These are phyloP conservation scores for Lagenidium sp. DNA, from an alignment of 352 stramenopile species.

Conservation along the genomic window DNA sequence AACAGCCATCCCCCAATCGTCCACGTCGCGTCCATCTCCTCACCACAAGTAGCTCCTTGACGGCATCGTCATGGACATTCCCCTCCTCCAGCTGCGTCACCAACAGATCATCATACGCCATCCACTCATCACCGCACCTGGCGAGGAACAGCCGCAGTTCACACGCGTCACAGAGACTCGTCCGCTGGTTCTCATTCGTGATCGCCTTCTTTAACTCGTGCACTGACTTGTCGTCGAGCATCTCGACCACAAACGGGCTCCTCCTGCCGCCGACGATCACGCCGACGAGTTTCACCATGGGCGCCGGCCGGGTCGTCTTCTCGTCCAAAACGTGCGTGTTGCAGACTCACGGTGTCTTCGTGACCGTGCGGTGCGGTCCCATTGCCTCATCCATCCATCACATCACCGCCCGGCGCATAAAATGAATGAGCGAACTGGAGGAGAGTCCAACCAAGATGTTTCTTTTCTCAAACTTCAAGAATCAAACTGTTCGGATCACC, in stretches of 20 bases:
- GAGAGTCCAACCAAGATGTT: too few relatives aligned
- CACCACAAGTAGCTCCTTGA: not conserved
- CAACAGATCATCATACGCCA: not conserved
- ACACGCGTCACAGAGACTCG: not conserved
- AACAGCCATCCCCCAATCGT: too few relatives aligned
- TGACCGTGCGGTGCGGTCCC: too few relatives aligned
- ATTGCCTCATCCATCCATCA: too few relatives aligned
- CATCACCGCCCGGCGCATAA: too few relatives aligned
- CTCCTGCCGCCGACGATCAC: not conserved
- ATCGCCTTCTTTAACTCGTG: not conserved
- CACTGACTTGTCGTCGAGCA: not conserved
- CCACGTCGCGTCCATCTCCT: too few relatives aligned
- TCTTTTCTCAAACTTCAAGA: too few relatives aligned
- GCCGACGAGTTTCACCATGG: conserved; percentile 1
- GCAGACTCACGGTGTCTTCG: too few relatives aligned
- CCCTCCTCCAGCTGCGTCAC: not conserved
- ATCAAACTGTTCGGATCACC: too few relatives aligned
- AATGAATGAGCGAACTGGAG: too few relatives aligned
- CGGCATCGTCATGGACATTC: not conserved
- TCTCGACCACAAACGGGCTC: not conserved
- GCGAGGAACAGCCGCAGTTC: not conserved
- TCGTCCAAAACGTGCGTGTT: too few relatives aligned
- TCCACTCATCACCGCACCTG: not conserved
- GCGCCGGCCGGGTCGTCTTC: too few relatives aligned
- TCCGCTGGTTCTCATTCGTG: not conserved